These are phyloP conservation scores for Triticum dicoccoides DNA, from an alignment of 176 grass and related monocot genomes.

Conservation along the genomic window DNA sequence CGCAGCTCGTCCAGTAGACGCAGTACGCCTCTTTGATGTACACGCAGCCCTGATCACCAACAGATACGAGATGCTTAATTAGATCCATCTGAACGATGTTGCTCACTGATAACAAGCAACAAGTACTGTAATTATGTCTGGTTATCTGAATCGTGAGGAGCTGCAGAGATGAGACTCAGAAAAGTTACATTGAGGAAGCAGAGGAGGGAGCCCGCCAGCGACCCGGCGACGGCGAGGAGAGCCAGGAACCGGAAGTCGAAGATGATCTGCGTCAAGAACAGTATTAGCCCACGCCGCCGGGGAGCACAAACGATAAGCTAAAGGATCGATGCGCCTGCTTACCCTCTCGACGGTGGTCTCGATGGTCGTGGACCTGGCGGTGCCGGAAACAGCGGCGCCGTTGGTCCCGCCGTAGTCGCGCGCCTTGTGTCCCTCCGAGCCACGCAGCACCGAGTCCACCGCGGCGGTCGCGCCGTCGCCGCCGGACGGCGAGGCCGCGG, in stretches of 20 bases:
- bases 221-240: constrained; percentile 77
- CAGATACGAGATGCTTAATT: background rate
- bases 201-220: constrained; percentile 77
- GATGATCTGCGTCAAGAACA: constrained; percentile 48
- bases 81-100: background rate
- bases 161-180: background rate
- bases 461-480: background rate
- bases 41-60: constrained; percentile 67
- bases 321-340: background rate
- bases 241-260: constrained; percentile 96
- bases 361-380: background rate
- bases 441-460: background rate
- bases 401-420: background rate
- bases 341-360: constrained; percentile 77
- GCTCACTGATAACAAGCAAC: too few relatives aligned
- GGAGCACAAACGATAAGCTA: background rate
- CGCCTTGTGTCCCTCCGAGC: background rate
- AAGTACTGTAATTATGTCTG: background rate
- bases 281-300: background rate
- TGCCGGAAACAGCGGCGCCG: background rate
- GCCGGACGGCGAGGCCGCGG: background rate
- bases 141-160: background rate
- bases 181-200: constrained; percentile 89
- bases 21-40: constrained; percentile 87
- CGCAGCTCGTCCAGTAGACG: constrained; percentile 84